Conservation (phyloP, 805 yeast species). For the Yamadazyma phyllophila region DNA sequence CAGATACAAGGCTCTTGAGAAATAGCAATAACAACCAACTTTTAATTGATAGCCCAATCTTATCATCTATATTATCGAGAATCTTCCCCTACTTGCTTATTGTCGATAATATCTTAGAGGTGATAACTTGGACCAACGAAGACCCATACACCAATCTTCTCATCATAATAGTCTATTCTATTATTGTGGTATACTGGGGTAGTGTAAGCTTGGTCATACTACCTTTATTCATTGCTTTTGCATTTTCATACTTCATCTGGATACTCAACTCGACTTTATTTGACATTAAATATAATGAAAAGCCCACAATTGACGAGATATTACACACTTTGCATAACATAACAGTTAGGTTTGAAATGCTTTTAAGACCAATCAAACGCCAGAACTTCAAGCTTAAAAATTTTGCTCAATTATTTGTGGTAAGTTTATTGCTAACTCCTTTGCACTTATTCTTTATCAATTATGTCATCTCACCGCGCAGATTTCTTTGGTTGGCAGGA, state of each 20-base stretch:
- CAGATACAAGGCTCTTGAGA: constrained; percentile 33
- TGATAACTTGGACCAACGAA: constrained; percentile 56
- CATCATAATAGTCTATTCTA: constrained; percentile 35
- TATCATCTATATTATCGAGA: constrained; percentile 46
- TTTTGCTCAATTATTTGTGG: constrained; percentile 26
- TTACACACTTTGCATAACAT: constrained; percentile 47
- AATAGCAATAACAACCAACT: constrained; percentile 27
- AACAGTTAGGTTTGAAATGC: constrained; percentile 39
- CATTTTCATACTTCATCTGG: constrained; percentile 45
- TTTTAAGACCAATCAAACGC: constrained; percentile 38
- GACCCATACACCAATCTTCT: constrained; percentile 48
- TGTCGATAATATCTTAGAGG: constrained; percentile 42
- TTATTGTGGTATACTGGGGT: constrained; percentile 45
- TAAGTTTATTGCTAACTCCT: constrained; percentile 41
- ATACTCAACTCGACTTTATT: constrained; percentile 38
- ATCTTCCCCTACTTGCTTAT: constrained; percentile 48
- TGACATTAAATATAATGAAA: constrained; percentile 43
- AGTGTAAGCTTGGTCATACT: constrained; percentile 30
- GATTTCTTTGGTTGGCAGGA: constrained; percentile 37
- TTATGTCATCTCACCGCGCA: constrained; percentile 29
- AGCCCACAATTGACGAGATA: constrained; percentile 54
- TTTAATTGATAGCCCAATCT: constrained; percentile 43
- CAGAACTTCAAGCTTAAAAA: constrained; percentile 26
- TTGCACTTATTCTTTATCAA: constrained; percentile 38
- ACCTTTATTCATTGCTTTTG: constrained; percentile 38